Evolutionary conservation across 495 filamentous ascomycete genomes (phyloP).

Genomic region (Bacidia gigantensis): DNA sequence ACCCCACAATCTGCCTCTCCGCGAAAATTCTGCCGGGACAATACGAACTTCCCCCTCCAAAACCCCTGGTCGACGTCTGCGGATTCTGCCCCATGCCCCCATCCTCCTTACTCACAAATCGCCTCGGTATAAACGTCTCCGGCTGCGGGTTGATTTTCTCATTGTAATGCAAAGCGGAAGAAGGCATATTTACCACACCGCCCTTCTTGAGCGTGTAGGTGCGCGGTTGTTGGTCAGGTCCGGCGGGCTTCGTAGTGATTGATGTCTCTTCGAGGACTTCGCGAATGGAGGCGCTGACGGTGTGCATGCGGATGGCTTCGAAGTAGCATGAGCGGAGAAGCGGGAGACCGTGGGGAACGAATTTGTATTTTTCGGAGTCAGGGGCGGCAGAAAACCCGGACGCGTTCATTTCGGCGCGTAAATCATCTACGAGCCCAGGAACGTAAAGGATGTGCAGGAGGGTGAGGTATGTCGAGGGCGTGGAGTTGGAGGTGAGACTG

Average conservation of each 20-base stretch:
- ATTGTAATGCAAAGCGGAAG: background rate
- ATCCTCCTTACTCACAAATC: background rate
- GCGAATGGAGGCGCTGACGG: background rate
- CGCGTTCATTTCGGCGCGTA: background rate
- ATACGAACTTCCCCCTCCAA: background rate
- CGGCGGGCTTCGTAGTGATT: background rate
- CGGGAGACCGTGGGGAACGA: background rate
- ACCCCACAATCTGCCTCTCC: slow-evolving; percentile 5
- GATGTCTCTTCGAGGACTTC: slow-evolving; percentile 3
- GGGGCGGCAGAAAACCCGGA: background rate
- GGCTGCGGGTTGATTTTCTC: background rate
- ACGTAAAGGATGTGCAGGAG: slow-evolving; percentile 1
- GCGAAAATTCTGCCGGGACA: slow-evolving; percentile 4
- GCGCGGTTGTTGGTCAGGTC: background rate
- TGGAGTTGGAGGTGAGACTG: background rate
- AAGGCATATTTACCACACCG: slow-evolving; percentile 3
- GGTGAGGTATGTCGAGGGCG: background rate
- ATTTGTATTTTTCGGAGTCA: background rate
- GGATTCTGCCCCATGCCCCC: slow-evolving; percentile 4
- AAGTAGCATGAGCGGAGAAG: slow-evolving; percentile 6
- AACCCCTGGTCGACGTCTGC: background rate
- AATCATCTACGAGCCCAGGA: slow-evolving; percentile 1
- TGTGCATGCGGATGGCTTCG: slow-evolving; percentile 7
- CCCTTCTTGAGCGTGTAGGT: slow-evolving; percentile 3
- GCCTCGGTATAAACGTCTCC: background rate